These are phyloP conservation scores for Sporothrix schenckii DNA, from an alignment of 2,329 filamentous ascomycete genomes.

Conservation along the genomic window DNA sequence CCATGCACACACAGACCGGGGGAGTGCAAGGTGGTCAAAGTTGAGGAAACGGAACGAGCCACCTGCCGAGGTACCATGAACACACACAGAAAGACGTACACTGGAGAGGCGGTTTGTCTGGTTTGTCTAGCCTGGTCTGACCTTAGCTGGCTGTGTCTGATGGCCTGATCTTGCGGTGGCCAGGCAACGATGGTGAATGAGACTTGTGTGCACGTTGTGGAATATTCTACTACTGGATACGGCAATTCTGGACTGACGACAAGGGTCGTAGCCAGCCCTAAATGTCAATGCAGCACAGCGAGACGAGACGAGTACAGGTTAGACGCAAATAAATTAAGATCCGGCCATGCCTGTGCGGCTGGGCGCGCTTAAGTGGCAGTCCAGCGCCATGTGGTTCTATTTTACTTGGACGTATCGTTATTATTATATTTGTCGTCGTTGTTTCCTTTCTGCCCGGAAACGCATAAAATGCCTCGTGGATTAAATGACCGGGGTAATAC, in stretches of 20 bases:
- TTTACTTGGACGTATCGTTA: background rate
- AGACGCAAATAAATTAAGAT: background rate
- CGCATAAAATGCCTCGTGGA: slow-evolving; percentile 11
- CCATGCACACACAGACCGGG: background rate
- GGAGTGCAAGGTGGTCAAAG: background rate
- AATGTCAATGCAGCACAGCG: background rate
- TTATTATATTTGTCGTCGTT: too few relatives aligned
- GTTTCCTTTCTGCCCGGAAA: too few relatives aligned
- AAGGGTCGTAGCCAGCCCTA: background rate
- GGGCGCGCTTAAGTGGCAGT: slow-evolving; percentile 8
- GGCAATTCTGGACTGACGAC: background rate
- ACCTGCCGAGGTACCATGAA: background rate
- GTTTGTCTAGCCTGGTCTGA: background rate
- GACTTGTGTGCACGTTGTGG: background rate
- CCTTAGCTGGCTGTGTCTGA: background rate
- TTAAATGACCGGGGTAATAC: background rate
- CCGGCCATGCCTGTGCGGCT: too few relatives aligned
- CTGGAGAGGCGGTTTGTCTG: background rate
- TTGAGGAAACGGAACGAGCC: background rate
- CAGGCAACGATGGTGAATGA: background rate
- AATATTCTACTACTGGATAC: background rate
- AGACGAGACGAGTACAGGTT: background rate
- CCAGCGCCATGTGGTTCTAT: background rate
- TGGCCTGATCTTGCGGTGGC: background rate
- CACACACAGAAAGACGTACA: background rate